Evolutionary conservation across 306 rosid genomes (phyloP).

Genomic region (Cicer judaicum): DNA sequence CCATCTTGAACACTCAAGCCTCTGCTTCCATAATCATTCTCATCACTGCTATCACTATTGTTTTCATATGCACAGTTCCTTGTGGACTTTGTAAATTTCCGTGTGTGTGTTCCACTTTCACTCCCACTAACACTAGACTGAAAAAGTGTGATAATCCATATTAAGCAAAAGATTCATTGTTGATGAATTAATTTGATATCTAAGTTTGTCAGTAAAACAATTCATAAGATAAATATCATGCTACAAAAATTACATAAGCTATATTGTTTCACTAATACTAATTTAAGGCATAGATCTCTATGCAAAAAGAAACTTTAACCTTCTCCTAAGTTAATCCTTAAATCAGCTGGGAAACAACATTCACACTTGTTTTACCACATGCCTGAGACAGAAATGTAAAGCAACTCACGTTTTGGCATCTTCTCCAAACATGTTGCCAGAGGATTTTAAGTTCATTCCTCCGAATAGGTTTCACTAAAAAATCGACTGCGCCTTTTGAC

Average conservation of each 20-base stretch:
- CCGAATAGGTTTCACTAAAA: conserved; percentile 71
- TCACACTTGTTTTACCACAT: conserved; percentile 41
- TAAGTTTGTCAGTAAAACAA: conserved; percentile 38
- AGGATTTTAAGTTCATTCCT: conserved; percentile 75
- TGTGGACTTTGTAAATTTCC: conserved; percentile 55
- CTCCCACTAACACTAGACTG: conserved; percentile 78
- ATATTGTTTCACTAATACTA: conserved; percentile 34
- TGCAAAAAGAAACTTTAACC: conserved; percentile 25
- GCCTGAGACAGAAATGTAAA: conserved; percentile 45
- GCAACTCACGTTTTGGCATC: conserved; percentile 73
- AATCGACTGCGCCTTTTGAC: conserved; percentile 70
- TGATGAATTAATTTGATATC: conserved; percentile 35
- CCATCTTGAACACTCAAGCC: conserved; percentile 54
- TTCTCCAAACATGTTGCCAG: conserved; percentile 78
- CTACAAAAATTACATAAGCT: conserved; percentile 26
- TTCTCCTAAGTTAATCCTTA: too few relatives aligned
- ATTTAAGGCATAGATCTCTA: conserved; percentile 29
- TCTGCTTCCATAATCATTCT: conserved; percentile 61
- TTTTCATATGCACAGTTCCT: conserved; percentile 56
- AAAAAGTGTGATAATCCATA: conserved; percentile 41
- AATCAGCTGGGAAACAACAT: conserved; percentile 26
- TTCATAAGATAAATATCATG: conserved; percentile 41
- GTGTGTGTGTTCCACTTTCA: conserved; percentile 61
- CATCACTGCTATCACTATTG: conserved; percentile 63
- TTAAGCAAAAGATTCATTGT: conserved; percentile 40